phyloP scores from a whole-genome alignment of 768 basidiomycete genomes.

The Rhodotorula toruloides region DNA sequence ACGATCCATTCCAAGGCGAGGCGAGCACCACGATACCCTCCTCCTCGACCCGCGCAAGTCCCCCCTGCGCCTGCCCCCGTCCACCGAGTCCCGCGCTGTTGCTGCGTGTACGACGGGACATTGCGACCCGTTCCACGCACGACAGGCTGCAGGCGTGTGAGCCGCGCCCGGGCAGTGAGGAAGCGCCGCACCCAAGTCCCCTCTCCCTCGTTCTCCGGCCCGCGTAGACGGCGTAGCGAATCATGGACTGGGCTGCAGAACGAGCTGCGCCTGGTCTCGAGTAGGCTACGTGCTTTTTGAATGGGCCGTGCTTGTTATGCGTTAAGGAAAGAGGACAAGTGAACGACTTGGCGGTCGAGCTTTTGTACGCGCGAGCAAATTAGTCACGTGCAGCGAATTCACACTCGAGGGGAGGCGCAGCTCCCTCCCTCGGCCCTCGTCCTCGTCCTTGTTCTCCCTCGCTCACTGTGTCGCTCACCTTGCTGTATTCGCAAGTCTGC shows the following conservation, averaged over 20 bases:
- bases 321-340: not conserved
- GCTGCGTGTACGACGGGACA: constrained; percentile 27
- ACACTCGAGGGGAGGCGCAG: too few species aligned
- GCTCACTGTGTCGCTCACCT: too few species aligned
- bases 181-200: constrained; percentile 37
- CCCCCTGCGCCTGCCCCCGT: not conserved
- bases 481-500: too few species aligned
- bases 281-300: constrained; percentile 30
- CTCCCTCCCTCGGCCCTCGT: too few species aligned
- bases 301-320: constrained; percentile 7
- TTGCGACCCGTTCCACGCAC: constrained; percentile 35
- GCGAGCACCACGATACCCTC: not conserved
- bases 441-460: too few species aligned
- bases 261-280: not conserved
- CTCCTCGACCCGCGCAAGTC: not conserved
- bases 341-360: not conserved
- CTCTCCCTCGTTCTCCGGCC: constrained; percentile 19
- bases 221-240: constrained; percentile 23
- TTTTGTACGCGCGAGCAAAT: not conserved
- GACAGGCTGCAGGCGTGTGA: constrained; percentile 8
- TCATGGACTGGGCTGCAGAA: constrained; percentile 16
- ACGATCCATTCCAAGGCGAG: not conserved
- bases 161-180: constrained; percentile 14
- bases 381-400: not conserved
- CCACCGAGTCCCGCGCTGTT: not conserved